Conservation (phyloP, 2,329 filamentous ascomycete species). For the Trichoderma polysporum region DNA sequence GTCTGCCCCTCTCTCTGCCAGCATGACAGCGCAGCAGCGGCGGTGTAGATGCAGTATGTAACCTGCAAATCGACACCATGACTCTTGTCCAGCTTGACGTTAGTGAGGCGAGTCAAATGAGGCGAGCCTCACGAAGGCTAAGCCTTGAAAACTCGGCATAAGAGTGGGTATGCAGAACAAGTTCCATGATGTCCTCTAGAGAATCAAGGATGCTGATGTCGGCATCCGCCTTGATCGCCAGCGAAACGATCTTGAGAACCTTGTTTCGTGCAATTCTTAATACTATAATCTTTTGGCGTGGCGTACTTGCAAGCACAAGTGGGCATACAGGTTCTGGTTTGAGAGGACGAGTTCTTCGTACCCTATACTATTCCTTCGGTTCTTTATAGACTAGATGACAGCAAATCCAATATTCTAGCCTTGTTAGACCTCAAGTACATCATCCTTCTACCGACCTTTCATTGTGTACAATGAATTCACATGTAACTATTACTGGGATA, state of each 20-base stretch:
- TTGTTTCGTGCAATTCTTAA: neutral
- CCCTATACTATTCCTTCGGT: too few species aligned
- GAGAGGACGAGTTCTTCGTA: neutral
- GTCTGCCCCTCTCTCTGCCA: neutral
- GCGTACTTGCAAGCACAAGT: neutral
- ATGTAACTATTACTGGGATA: neutral
- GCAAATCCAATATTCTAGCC: too few species aligned
- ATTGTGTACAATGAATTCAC: too few species aligned
- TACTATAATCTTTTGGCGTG: neutral
- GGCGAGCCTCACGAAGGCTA: neutral
- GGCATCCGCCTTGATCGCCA: neutral
- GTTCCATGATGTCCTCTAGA: neutral
- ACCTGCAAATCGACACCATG: neutral
- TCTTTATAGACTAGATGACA: too few species aligned
- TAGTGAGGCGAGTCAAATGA: too few species aligned
- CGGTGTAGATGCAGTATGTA: constrained; percentile 1
- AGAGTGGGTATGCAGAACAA: neutral
- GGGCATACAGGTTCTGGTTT: neutral
- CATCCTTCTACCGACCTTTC: neutral
- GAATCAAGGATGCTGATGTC: neutral
- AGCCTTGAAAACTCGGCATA: too few species aligned
- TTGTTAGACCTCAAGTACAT: too few species aligned
- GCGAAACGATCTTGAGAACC: neutral
- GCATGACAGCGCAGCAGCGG: neutral
- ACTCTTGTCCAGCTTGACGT: neutral